These are phyloP conservation scores for Blepharisma stoltei DNA, from an alignment of 73 alveolate genomes.

Conservation along the genomic window DNA sequence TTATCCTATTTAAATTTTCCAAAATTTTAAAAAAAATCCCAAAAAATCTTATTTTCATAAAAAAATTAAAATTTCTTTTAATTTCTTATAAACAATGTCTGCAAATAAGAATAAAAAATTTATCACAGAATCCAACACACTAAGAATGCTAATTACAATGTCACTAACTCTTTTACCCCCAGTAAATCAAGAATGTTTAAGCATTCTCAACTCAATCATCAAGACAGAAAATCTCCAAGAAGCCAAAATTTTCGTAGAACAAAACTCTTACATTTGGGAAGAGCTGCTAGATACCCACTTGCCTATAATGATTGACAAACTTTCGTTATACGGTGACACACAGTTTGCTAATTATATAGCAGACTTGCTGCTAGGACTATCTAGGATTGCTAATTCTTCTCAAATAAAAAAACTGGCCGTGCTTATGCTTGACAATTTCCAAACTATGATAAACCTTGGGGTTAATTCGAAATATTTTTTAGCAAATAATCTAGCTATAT, in stretches of 20 bases:
- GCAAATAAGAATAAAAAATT: no score
- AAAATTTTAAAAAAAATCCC: no score
- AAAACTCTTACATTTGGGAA: neutral
- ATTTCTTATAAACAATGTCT: no score
- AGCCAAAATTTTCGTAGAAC: neutral
- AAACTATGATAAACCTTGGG: conserved; percentile 18
- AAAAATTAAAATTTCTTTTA: no score
- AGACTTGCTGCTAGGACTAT: neutral
- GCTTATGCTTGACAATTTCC: conserved; percentile 6
- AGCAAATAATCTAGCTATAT: no score
- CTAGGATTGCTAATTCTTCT: neutral
- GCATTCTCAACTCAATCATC: conserved; percentile 1
- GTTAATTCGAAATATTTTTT: neutral
- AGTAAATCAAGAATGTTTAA: neutral
- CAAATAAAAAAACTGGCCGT: neutral
- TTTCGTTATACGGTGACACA: neutral
- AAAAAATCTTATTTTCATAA: no score
- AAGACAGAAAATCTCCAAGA: neutral
- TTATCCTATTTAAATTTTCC: no score
- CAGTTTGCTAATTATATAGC: conserved; percentile 1
- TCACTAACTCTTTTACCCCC: neutral
- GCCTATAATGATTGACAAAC: neutral
- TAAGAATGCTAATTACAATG: neutral
- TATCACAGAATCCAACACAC: no score
- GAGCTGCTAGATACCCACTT: neutral